A percentile compares a stretch with the other conserved stretches of the same genome.
phyloP scores from a whole-genome alignment of 495 filamentous ascomycete species.

The Aspergillus cavernicola region DNA sequence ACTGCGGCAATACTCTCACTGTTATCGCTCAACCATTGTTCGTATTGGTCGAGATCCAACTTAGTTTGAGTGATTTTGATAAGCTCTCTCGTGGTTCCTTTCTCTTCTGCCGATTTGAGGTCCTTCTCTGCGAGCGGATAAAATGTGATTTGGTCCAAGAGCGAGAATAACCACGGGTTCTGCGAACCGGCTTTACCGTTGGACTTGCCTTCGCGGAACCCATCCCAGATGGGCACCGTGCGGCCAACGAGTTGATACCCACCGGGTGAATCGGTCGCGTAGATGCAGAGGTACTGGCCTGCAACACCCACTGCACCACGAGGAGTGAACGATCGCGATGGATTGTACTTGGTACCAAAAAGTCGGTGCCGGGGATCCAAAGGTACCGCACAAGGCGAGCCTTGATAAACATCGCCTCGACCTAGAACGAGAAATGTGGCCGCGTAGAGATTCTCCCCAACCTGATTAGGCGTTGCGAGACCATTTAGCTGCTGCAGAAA shows the following conservation, averaged over 20 bases:
- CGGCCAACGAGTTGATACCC: slow-evolving; percentile 49
- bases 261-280: slow-evolving; percentile 50
- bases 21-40: not conserved
- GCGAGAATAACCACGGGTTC: slow-evolving; percentile 1
- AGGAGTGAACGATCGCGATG: slow-evolving; percentile 49
- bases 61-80: slow-evolving; percentile 1
- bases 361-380: slow-evolving; percentile 48
- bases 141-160: slow-evolving; percentile 3
- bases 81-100: not conserved
- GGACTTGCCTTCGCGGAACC: not conserved
- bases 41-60: not conserved
- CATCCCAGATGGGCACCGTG: slow-evolving; percentile 35
- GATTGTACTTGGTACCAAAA: slow-evolving; percentile 49
- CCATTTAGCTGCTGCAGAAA: slow-evolving; percentile 53
- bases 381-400: slow-evolving; percentile 45
- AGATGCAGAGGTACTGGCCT: slow-evolving; percentile 46
- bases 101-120: not conserved
- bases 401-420: slow-evolving; percentile 46
- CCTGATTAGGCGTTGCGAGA: slow-evolving; percentile 31
- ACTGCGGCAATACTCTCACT: not conserved
- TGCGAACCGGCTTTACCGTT: not conserved
- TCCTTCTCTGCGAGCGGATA: not conserved
- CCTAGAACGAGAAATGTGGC: slow-evolving; percentile 41
- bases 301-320: slow-evolving; percentile 48
- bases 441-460: slow-evolving; percentile 38